These are phyloP conservation scores for Linnemannia elongata DNA, from an alignment of 192 early-diverging fungal species.

Conservation along the genomic window DNA sequence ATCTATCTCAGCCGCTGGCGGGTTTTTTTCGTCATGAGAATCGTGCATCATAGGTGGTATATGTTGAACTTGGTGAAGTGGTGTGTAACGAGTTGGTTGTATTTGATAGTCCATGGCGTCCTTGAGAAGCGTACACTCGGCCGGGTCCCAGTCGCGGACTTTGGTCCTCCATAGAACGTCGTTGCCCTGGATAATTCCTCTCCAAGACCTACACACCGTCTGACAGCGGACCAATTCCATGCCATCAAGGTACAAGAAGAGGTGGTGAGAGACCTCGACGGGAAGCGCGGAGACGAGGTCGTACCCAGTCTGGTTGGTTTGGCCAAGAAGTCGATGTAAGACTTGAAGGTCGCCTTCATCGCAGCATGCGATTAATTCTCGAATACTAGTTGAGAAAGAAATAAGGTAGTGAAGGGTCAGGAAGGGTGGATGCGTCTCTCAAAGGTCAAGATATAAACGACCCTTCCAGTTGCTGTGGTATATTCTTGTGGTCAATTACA, in stretches of 20 bases:
- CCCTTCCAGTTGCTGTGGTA: too few species aligned
- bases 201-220: slow-evolving; percentile 43
- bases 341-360: slow-evolving; percentile 22
- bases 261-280: slow-evolving; percentile 19
- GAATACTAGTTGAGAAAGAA: slow-evolving; percentile 6
- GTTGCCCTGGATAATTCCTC: slow-evolving; percentile 17
- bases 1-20: not conserved
- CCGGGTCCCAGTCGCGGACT: slow-evolving; percentile 15
- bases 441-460: not conserved
- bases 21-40: not conserved
- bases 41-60: not conserved
- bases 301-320: slow-evolving; percentile 31
- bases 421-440: not conserved
- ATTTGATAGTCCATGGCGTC: slow-evolving; percentile 2
- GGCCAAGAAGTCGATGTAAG: slow-evolving; percentile 30
- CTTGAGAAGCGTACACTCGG: slow-evolving; percentile 21
- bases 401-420: not conserved
- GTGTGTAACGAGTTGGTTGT: not conserved
- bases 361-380: slow-evolving; percentile 22
- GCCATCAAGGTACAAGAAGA: slow-evolving; percentile 27
- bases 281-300: slow-evolving; percentile 33
- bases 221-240: slow-evolving; percentile 46
- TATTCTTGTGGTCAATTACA: slow-evolving; percentile 24
- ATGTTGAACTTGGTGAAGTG: not conserved
- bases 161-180: slow-evolving; percentile 24